These are phyloP conservation scores for Podila clonocystis DNA, from an alignment of 192 early-diverging fungal species.

Conservation along the genomic window DNA sequence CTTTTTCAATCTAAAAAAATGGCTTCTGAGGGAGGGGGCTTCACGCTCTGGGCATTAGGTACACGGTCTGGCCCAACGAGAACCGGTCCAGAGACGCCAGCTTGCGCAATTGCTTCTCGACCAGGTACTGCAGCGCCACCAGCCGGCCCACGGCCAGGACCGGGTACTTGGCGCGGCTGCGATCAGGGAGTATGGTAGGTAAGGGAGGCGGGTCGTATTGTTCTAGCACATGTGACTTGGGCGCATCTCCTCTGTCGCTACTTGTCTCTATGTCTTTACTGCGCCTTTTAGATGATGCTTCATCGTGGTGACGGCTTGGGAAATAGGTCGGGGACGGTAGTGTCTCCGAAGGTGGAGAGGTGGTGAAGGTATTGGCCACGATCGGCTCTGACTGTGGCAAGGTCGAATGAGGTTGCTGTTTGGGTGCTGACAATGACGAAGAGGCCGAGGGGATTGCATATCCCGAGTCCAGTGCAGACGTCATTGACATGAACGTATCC, in stretches of 20 bases:
- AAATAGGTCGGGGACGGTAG: too few species aligned
- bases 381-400: neutral
- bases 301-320: too few species aligned
- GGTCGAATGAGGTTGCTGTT: neutral
- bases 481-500: too few species aligned
- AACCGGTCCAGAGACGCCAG: constrained; percentile 13
- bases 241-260: too few species aligned
- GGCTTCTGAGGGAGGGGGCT: too few species aligned
- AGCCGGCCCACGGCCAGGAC: neutral
- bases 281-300: too few species aligned
- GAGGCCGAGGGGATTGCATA: neutral
- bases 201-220: neutral
- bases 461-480: too few species aligned
- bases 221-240: neutral
- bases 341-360: too few species aligned
- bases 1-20: too few species aligned
- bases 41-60: neutral
- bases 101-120: constrained; percentile 9
- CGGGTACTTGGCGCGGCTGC: neutral
- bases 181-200: neutral
- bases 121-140: constrained; percentile 21
- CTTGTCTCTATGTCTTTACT: too few species aligned
- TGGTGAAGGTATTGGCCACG: too few species aligned
- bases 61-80: neutral
- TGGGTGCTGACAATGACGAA: neutral